Percentiles rank a stretch among this genome's conserved stretches.
phyloP scores from a whole-genome alignment of 306 rosid species.

The Potentilla sterilis region DNA sequence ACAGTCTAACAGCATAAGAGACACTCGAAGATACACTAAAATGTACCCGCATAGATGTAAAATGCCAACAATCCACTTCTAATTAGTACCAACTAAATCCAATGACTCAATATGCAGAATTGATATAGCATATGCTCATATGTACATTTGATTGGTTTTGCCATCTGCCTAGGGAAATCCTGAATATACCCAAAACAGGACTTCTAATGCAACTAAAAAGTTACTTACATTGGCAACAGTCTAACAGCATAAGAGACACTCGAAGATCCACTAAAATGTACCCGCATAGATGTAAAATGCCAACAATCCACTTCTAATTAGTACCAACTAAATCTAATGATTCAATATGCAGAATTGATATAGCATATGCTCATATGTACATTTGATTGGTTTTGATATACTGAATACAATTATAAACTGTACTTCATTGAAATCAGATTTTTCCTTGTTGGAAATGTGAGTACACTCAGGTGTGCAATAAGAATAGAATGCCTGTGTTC shows the following conservation, averaged over 20 bases:
- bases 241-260: neutral
- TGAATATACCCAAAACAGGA: neutral
- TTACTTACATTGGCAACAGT: neutral
- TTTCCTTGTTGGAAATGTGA: neutral
- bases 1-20: neutral
- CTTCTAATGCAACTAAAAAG: neutral
- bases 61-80: neutral
- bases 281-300: neutral
- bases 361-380: neutral
- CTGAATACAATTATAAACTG: neutral
- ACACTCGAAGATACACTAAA: neutral
- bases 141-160: too few species aligned
- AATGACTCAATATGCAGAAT: neutral
- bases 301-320: neutral
- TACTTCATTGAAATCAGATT: neutral
- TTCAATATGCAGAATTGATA: neutral
- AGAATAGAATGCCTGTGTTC: neutral
- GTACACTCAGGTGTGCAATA: neutral
- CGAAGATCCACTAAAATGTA: neutral
- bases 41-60: neutral
- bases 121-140: too few species aligned
- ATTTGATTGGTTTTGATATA: neutral
- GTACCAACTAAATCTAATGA: neutral
- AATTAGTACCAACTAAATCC: neutral
- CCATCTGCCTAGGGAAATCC: neutral